These are phyloP conservation scores for Phytophthora lateralis DNA, from an alignment of 352 stramenopile species.

Conservation along the genomic window DNA sequence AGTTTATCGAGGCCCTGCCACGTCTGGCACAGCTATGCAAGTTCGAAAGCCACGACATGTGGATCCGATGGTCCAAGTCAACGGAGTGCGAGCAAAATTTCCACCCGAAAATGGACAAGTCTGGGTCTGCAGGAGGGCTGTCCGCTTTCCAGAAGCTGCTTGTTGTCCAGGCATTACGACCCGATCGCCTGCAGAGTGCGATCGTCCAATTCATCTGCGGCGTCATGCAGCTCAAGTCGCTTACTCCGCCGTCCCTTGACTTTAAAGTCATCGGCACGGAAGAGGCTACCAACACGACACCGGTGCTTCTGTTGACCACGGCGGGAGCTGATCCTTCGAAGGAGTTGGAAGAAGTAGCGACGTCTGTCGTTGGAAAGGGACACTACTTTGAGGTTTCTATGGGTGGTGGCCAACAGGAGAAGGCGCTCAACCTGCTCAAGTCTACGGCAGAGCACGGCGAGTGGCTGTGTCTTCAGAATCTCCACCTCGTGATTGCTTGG, in stretches of 20 bases:
- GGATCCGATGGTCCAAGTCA: slow-evolving; percentile 90
- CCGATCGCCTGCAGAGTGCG: slow-evolving; percentile 89
- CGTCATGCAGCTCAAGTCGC: slow-evolving; percentile 84
- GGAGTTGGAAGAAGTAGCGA: slow-evolving; percentile 93
- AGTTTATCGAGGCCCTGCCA: slow-evolving; percentile 79
- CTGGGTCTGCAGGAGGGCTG: slow-evolving; percentile 48
- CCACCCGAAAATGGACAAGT: slow-evolving; percentile 87
- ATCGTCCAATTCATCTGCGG: slow-evolving; percentile 92
- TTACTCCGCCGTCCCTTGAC: slow-evolving; percentile 84
- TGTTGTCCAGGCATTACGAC: slow-evolving; percentile 91
- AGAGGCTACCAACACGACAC: slow-evolving; percentile 76
- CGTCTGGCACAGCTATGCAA: slow-evolving; percentile 75
- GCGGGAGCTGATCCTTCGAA: slow-evolving; percentile 94
- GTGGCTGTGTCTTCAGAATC: slow-evolving; percentile 97
- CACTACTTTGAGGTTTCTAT: slow-evolving; percentile 95
- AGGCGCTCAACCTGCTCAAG: slow-evolving; percentile 85
- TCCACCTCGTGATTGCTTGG: slow-evolving; percentile 95
- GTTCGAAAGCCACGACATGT: slow-evolving; percentile 84
- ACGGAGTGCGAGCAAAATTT: slow-evolving; percentile 92
- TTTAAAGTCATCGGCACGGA: slow-evolving; percentile 73
- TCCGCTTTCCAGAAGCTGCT: slow-evolving; percentile 93
- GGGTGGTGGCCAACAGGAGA: slow-evolving; percentile 94
- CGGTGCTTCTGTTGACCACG: slow-evolving; percentile 92
- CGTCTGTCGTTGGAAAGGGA: slow-evolving; percentile 75
- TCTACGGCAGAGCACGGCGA: slow-evolving; percentile 81